Evolutionary conservation across 345 rosid species (phyloP), one percentile per base, ranked within the genome.

Genomic region (Linum usitatissimum): DNA sequence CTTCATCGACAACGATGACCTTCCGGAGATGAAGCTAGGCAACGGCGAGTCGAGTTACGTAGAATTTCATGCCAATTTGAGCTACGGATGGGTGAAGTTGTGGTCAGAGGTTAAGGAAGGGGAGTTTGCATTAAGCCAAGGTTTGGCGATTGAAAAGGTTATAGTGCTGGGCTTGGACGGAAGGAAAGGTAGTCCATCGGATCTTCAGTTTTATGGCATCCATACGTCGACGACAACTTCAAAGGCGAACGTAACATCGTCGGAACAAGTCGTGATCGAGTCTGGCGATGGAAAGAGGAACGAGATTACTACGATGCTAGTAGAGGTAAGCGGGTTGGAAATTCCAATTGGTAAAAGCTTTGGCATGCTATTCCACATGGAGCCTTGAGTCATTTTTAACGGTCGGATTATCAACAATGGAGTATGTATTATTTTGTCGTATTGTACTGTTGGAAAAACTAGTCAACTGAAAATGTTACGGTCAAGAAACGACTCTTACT

Each of bases 101-200:
- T 90, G 99, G 97, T 90, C 97, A 8, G 54, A 83, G 18, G 96
- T 93, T 36, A 75, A 79, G 58, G 86, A 90, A 66, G 81, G 87
- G 8, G 76, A 88, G 64, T 90, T 73, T 70, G 97, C 96, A 0
- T 75, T 90, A 60, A 71, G 71, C 31, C 83, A 86, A 57, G 96
- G 95, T 7, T 93, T 84, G 97, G 65, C 75, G 2, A 79, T 93
- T 21, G 82, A 81, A 71, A 87, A 79, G 70, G 70, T 90, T 8
- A 71, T 73, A 0, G 92, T 90, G 62, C 68, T 86, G 74, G 99
- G 99, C 51, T 72, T 93, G 64, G 74, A 40, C 18, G 85, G 89
- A 65, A 64, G 72, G 49, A 75, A 15, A 15, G 15, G 73, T 7
- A 34, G 51, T 13, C 68, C 80, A 23, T 76, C 81, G 18, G 78